Evolutionary conservation across 352 stramenopile species (phyloP).

Genomic region (Phytophthora pluvialis): DNA sequence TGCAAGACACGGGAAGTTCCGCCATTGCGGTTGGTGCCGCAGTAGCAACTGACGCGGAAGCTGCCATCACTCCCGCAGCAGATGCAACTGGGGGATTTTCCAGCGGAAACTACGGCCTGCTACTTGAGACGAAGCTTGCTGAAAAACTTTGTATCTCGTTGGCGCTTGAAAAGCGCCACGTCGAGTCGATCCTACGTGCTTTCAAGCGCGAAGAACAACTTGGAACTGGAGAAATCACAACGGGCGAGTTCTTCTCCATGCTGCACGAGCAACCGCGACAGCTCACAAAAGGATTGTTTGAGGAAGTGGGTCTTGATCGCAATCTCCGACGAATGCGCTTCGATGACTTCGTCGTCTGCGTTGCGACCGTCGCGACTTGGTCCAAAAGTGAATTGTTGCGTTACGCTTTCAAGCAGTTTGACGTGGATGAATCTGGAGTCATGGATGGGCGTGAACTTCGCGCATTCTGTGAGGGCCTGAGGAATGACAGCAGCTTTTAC

Average conservation of each 20-base stretch:
- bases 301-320: slow-evolving; percentile 41
- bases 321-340: slow-evolving; percentile 50
- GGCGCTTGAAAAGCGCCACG: slow-evolving; percentile 47
- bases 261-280: slow-evolving; percentile 62
- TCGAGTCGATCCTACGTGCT: slow-evolving; percentile 40
- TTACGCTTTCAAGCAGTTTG: slow-evolving; percentile 76
- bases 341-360: slow-evolving; percentile 67
- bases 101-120: slow-evolving; percentile 49
- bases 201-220: slow-evolving; percentile 59
- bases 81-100: slow-evolving; percentile 33
- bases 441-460: slow-evolving; percentile 65
- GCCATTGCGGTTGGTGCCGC: slow-evolving; percentile 3
- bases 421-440: slow-evolving; percentile 65
- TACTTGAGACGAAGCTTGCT: slow-evolving; percentile 56
- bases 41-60: not conserved
- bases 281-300: slow-evolving; percentile 63
- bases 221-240: slow-evolving; percentile 57
- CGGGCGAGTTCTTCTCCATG: slow-evolving; percentile 63
- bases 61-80: not conserved
- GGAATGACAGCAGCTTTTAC: slow-evolving; percentile 65
- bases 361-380: slow-evolving; percentile 55
- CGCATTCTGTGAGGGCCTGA: slow-evolving; percentile 62
- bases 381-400: slow-evolving; percentile 61
- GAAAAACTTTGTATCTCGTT: slow-evolving; percentile 65
- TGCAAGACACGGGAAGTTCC: slow-evolving; percentile 15